phyloP scores from a whole-genome alignment of 352 stramenopile genomes.

The Phytophthora hibernalis region DNA sequence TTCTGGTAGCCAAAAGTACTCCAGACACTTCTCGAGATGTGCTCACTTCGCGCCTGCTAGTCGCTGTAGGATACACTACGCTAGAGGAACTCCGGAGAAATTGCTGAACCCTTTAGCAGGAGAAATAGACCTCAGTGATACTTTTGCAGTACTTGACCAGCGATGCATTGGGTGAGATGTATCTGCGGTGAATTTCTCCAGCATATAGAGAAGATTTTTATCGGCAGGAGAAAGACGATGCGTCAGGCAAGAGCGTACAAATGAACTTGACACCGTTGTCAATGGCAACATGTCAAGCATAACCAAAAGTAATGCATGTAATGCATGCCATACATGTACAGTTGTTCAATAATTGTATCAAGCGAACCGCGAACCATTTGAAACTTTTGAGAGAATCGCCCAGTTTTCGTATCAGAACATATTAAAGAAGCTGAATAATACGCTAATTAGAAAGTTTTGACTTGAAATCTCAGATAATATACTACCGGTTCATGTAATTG shows the following conservation, averaged over 20 bases:
- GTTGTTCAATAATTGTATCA: too few species aligned
- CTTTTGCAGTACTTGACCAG: neutral
- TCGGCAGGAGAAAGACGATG: slow-evolving; percentile 2
- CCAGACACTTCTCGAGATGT: neutral
- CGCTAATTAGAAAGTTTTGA: too few species aligned
- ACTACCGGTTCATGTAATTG: too few species aligned
- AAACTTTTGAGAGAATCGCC: too few species aligned
- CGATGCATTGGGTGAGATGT: neutral
- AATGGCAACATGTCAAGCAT: too few species aligned
- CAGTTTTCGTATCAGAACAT: too few species aligned
- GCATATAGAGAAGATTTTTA: slow-evolving; percentile 2
- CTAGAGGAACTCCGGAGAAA: neutral
- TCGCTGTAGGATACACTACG: neutral
- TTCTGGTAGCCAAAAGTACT: neutral
- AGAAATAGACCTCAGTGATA: neutral
- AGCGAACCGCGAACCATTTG: too few species aligned
- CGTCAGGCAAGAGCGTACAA: slow-evolving; percentile 11
- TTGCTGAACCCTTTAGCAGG: neutral
- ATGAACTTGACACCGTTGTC: too few species aligned
- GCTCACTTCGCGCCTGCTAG: neutral
- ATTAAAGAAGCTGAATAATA: too few species aligned
- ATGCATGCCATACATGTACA: too few species aligned
- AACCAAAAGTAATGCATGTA: too few species aligned
- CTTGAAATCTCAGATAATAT: too few species aligned
- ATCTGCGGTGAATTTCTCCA: slow-evolving; percentile 6